Percentiles rank a stretch among this genome's conserved stretches.
These are phyloP conservation scores for Colletotrichum theobromicola DNA, from an alignment of 2,329 filamentous ascomycete species.

Conservation along the genomic window DNA sequence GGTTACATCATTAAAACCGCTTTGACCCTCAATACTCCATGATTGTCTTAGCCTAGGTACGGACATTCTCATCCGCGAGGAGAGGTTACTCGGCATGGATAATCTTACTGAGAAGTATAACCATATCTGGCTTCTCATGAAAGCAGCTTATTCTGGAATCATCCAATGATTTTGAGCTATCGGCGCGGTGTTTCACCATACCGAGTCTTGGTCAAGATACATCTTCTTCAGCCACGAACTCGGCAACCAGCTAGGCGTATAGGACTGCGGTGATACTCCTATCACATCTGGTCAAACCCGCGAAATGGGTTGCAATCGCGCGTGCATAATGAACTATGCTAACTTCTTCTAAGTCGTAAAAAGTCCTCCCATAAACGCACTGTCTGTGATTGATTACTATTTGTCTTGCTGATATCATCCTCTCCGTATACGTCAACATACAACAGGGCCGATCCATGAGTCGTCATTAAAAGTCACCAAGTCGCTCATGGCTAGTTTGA, in stretches of 20 bases:
- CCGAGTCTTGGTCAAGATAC: background rate
- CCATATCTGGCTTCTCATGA: background rate
- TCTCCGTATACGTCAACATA: background rate
- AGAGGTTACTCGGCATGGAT: rapidly evolving
- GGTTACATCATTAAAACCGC: background rate
- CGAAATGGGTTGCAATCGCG: background rate
- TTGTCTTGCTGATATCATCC: background rate
- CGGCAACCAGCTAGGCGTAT: background rate
- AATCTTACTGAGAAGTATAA: background rate
- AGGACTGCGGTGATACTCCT: background rate
- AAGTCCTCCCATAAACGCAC: background rate
- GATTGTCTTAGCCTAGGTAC: background rate
- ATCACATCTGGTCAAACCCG: background rate
- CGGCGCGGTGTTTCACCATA: background rate
- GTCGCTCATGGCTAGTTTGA: background rate
- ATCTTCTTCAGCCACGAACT: background rate
- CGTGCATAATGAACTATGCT: background rate
- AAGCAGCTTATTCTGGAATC: background rate
- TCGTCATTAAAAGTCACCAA: background rate
- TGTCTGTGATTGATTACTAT: background rate
- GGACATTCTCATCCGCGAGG: background rate
- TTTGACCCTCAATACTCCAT: background rate
- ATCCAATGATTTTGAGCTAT: rapidly evolving
- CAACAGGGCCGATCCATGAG: background rate
- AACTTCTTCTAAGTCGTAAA: background rate